A percentile compares a stretch with the other conserved stretches of the same genome.
phyloP scores from a whole-genome alignment of 257 asterid species.

The Solanum bulbocastanum region DNA sequence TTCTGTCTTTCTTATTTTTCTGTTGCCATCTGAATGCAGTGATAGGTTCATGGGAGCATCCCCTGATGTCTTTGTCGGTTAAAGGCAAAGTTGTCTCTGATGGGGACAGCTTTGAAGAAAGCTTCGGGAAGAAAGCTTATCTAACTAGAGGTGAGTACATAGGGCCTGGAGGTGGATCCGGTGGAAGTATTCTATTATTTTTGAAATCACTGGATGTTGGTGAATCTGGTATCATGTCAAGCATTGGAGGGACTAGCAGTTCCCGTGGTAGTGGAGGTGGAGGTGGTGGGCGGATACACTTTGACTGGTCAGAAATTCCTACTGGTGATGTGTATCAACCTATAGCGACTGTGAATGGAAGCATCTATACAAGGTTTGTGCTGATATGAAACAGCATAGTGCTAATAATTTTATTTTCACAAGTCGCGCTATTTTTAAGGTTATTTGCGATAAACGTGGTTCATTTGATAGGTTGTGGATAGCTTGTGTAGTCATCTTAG shows the following conservation, averaged over 20 bases:
- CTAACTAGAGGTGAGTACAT: slow-evolving; percentile 6
- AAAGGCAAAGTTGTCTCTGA: slow-evolving; percentile 79
- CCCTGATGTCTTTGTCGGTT: slow-evolving; percentile 46
- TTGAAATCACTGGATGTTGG: slow-evolving; percentile 48
- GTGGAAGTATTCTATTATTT: slow-evolving; percentile 85
- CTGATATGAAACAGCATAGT: neutral
- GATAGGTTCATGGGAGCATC: slow-evolving; percentile 87
- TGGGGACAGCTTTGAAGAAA: slow-evolving; percentile 47
- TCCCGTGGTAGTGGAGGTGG: slow-evolving; percentile 88
- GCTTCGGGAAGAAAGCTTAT: slow-evolving; percentile 16
- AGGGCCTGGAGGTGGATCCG: slow-evolving; percentile 98
- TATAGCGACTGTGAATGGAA: slow-evolving; percentile 75
- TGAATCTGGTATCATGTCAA: slow-evolving; percentile 58
- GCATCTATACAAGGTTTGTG: slow-evolving; percentile 61
- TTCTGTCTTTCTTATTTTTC: slow-evolving; percentile 2
- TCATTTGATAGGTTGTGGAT: neutral
- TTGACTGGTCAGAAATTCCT: slow-evolving; percentile 91
- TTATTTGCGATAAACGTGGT: neutral
- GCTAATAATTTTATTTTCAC: neutral
- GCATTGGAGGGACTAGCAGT: slow-evolving; percentile 82
- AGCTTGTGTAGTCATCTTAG: neutral
- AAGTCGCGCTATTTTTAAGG: neutral
- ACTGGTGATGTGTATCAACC: slow-evolving; percentile 95
- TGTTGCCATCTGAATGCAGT: slow-evolving; percentile 42
- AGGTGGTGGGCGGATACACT: slow-evolving; percentile 98